phyloP scores from a whole-genome alignment of 371 early-diverging fungal genomes.

The Mucor lusitanicus region DNA sequence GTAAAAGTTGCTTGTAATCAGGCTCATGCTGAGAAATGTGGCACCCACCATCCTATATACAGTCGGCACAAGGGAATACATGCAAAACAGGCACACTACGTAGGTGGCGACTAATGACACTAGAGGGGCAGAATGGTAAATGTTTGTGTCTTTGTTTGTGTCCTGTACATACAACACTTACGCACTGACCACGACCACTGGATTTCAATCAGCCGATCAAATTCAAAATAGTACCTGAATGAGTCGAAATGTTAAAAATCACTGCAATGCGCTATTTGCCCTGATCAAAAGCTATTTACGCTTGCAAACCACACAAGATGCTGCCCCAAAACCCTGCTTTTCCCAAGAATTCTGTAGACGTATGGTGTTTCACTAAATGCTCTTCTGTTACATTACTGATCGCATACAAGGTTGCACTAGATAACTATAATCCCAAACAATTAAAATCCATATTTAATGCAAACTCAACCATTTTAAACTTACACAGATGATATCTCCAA shows the following conservation, averaged over 20 bases:
- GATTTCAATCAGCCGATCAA: constrained; percentile 20
- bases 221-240: constrained; percentile 36
- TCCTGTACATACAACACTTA: constrained; percentile 11
- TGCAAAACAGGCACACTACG: constrained; percentile 36
- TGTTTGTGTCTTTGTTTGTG: background rate
- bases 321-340: constrained; percentile 40
- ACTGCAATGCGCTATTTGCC: background rate
- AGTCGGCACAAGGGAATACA: constrained; percentile 47
- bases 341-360: constrained; percentile 32
- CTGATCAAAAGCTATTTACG: constrained; percentile 25
- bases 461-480: background rate
- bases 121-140: background rate
- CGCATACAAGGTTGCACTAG: constrained; percentile 47
- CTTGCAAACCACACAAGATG: constrained; percentile 35
- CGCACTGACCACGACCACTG: constrained; percentile 31
- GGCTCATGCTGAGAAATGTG: constrained; percentile 44
- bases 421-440: constrained; percentile 21
- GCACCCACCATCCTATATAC: constrained; percentile 43
- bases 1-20: constrained; percentile 49
- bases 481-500: constrained; percentile 50
- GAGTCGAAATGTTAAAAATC: background rate
- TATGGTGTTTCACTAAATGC: constrained; percentile 37
- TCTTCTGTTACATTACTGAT: constrained; percentile 50
- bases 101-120: constrained; percentile 29
- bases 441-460: background rate